phyloP scores from a whole-genome alignment of 805 yeast genomes.

The Kluyveromyces nonfermentans region DNA sequence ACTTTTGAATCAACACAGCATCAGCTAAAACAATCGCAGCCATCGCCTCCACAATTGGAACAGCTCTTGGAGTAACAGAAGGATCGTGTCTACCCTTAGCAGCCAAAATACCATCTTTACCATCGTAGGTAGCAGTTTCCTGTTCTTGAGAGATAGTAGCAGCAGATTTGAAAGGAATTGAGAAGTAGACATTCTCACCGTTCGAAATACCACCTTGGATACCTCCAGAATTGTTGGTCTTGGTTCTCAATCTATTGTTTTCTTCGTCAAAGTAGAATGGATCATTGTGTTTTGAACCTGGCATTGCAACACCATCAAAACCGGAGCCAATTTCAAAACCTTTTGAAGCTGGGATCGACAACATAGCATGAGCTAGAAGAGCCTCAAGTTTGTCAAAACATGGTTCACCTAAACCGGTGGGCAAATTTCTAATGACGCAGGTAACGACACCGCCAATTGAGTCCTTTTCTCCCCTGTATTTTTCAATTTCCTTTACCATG shows the following conservation, averaged over 20 bases:
- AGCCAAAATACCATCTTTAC: constrained; percentile 76
- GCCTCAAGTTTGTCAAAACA: constrained; percentile 97
- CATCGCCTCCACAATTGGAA: constrained; percentile 98
- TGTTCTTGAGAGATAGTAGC: constrained; percentile 96
- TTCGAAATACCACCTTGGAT: constrained; percentile 96
- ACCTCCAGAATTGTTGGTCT: constrained; percentile 92
- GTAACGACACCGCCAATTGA: constrained; percentile 98
- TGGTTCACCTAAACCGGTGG: constrained; percentile 96
- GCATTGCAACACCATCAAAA: constrained; percentile 77
- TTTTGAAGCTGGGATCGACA: constrained; percentile 94
- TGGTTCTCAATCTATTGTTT: constrained; percentile 63
- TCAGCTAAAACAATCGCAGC: constrained; percentile 91
- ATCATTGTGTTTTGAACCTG: constrained; percentile 94
- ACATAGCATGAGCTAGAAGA: constrained; percentile 91
- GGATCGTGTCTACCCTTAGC: constrained; percentile 99
- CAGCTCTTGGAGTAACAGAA: constrained; percentile 95
- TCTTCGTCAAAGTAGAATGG: constrained; percentile 58
- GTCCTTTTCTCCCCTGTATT: constrained; percentile 76
- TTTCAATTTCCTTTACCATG: constrained; percentile 83
- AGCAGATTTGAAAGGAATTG: constrained; percentile 95
- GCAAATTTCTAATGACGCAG: constrained; percentile 89
- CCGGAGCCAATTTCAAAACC: constrained; percentile 98
- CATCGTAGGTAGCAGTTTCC: constrained; percentile 79
- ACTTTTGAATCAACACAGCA: constrained; percentile 71
- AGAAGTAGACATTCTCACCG: constrained; percentile 91